A percentile compares a stretch with the other conserved stretches of the same genome.
phyloP scores from a whole-genome alignment of 306 rosid species.

The Lathyrus aphaca region DNA sequence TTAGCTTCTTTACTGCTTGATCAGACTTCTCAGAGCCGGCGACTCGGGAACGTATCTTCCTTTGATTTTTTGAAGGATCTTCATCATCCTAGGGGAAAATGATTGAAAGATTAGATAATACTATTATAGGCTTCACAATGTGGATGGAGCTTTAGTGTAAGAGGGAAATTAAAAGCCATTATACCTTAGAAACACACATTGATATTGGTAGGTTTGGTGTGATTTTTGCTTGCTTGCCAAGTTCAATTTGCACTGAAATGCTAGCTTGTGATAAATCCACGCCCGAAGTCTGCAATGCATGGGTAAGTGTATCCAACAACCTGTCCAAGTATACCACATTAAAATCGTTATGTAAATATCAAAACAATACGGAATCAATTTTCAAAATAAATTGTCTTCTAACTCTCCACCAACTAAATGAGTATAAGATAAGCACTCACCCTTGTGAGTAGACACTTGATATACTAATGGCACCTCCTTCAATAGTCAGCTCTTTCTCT shows the following conservation, averaged over 20 bases:
- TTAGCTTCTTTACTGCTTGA: constrained; percentile 71
- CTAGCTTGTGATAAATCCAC: constrained; percentile 95
- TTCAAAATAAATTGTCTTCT: constrained; percentile 8
- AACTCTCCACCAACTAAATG: constrained; percentile 4
- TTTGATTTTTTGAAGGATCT: constrained; percentile 52
- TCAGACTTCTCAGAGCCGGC: constrained; percentile 60
- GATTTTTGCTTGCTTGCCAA: constrained; percentile 64
- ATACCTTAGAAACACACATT: constrained; percentile 61
- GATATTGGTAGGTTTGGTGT: constrained; percentile 51
- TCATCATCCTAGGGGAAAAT: constrained; percentile 59
- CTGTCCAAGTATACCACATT: constrained; percentile 52
- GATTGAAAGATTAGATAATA: constrained; percentile 36
- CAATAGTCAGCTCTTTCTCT: constrained; percentile 77
- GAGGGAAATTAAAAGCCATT: constrained; percentile 12
- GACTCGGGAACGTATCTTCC: constrained; percentile 50
- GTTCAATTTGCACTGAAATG: constrained; percentile 93
- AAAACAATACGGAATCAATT: constrained; percentile 27
- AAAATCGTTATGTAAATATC: constrained; percentile 17
- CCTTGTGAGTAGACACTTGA: constrained; percentile 92
- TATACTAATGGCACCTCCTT: constrained; percentile 88
- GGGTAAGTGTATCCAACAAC: constrained; percentile 83
- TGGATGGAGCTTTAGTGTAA: constrained; percentile 24
- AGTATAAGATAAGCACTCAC: constrained; percentile 52
- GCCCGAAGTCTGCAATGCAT: constrained; percentile 87
- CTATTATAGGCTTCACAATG: constrained; percentile 14